These are phyloP conservation scores for Trichosanthes cucumerina DNA, from an alignment of 306 rosid species.

Conservation along the genomic window DNA sequence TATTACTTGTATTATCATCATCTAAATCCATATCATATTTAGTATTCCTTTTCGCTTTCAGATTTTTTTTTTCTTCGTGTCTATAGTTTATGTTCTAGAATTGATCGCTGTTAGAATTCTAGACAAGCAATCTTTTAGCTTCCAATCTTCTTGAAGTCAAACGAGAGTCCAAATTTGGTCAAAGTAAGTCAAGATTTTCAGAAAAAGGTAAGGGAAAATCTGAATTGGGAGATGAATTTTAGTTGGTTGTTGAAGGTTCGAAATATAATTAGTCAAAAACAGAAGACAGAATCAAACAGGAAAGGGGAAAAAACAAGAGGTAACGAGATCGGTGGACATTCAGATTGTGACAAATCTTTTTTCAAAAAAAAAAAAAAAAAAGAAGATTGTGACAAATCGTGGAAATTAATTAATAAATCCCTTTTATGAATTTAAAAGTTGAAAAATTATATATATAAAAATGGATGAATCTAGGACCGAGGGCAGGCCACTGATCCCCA, in stretches of 20 bases:
- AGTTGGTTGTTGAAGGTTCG: background rate
- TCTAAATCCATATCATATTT: background rate
- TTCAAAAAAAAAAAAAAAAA: too few relatives aligned
- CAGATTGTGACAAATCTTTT: background rate
- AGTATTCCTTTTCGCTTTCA: background rate
- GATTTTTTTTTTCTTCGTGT: background rate
- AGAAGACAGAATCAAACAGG: constrained; percentile 1
- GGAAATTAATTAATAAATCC: background rate
- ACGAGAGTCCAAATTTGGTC: background rate
- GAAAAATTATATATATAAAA: background rate
- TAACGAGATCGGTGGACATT: background rate
- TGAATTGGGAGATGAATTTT: background rate
- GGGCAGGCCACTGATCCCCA: background rate
- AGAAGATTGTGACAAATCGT: background rate
- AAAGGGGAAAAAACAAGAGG: background rate
- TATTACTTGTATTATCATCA: background rate
- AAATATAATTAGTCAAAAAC: background rate
- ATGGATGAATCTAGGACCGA: background rate
- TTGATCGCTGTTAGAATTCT: background rate
- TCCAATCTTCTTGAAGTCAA: background rate
- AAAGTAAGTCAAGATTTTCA: background rate
- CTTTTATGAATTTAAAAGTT: background rate
- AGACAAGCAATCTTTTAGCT: background rate
- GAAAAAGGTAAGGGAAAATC: background rate
- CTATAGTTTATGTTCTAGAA: background rate